Percentiles rank a stretch among this genome's conserved stretches.
phyloP scores from a whole-genome alignment of 345 rosid species.

The Citrus reticulata region DNA sequence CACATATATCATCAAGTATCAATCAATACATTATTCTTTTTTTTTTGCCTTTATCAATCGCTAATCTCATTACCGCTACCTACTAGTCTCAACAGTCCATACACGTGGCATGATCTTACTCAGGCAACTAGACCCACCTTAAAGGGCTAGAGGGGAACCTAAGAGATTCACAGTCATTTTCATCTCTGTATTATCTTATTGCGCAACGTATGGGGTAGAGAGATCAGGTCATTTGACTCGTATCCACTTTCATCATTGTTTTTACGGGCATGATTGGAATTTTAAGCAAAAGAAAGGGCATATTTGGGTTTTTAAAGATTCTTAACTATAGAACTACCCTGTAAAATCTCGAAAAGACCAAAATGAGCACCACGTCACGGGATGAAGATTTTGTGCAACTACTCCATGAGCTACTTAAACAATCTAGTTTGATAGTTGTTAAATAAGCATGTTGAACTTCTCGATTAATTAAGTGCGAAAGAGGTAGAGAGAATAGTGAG shows the following conservation, averaged over 20 bases:
- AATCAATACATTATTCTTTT: no score
- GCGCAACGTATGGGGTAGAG: no score
- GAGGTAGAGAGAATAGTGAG: no score
- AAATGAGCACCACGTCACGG: fast-evolving
- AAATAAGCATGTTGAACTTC: fast-evolving
- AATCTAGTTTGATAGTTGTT: fast-evolving
- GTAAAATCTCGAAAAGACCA: background rate
- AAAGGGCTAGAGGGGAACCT: background rate
- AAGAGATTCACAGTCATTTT: slow-evolving; percentile 12
- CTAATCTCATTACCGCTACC: no score
- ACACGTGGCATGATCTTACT: background rate
- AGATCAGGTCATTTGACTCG: no score
- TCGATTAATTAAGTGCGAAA: fast-evolving
- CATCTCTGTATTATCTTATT: background rate
- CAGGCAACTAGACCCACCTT: background rate
- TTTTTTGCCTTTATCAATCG: no score
- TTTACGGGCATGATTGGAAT: background rate
- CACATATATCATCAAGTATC: no score
- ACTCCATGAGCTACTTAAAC: fast-evolving
- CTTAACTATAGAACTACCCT: background rate
- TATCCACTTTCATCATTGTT: background rate
- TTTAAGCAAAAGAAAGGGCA: background rate
- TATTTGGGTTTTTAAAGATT: background rate
- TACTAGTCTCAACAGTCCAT: no score
- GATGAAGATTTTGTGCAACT: fast-evolving